Evolutionary conservation across 2,329 filamentous ascomycete species (phyloP).

Genomic region (Paraconiothyrium sp.): DNA sequence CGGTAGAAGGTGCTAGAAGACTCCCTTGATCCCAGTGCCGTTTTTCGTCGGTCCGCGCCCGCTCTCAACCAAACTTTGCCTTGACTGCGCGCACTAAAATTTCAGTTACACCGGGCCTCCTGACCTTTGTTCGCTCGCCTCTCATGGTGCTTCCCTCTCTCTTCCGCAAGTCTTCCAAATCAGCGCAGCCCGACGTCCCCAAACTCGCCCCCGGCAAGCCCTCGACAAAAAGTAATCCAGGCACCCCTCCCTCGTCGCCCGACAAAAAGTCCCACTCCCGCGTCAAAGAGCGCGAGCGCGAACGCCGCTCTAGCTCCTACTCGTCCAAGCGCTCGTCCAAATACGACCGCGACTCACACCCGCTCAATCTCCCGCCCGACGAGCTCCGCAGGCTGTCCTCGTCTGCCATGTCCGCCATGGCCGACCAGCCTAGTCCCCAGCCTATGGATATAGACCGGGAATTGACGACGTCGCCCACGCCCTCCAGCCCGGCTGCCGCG

Average conservation of each 20-base stretch:
- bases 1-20: slow-evolving; percentile 48
- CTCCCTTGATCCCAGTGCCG: slow-evolving; percentile 32
- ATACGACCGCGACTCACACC: slow-evolving; percentile 77
- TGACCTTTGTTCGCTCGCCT: slow-evolving; percentile 34
- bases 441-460: slow-evolving; percentile 84
- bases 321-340: slow-evolving; percentile 51
- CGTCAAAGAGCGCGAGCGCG: slow-evolving; percentile 43
- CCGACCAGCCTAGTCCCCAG: slow-evolving; percentile 63
- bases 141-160: slow-evolving; percentile 51
- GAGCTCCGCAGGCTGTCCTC: slow-evolving; percentile 81
- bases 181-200: slow-evolving; percentile 38
- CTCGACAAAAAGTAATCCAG: slow-evolving; percentile 30
- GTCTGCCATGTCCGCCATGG: slow-evolving; percentile 69
- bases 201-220: slow-evolving; percentile 34
- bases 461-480: slow-evolving; percentile 63
- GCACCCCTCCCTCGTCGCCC: slow-evolving; percentile 49
- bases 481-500: slow-evolving; percentile 58
- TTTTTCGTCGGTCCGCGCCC: slow-evolving; percentile 36
- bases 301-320: slow-evolving; percentile 42
- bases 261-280: slow-evolving; percentile 48
- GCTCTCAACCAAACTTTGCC: slow-evolving; percentile 40
- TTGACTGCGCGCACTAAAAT: slow-evolving; percentile 34
- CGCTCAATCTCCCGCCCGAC: slow-evolving; percentile 89
- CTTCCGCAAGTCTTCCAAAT: slow-evolving; percentile 49
- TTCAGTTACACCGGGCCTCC: slow-evolving; percentile 39